Base-by-base conservation (phyloP, 1,139 yeast genomes). In the Magnusiomyces suaveolens region DNA sequence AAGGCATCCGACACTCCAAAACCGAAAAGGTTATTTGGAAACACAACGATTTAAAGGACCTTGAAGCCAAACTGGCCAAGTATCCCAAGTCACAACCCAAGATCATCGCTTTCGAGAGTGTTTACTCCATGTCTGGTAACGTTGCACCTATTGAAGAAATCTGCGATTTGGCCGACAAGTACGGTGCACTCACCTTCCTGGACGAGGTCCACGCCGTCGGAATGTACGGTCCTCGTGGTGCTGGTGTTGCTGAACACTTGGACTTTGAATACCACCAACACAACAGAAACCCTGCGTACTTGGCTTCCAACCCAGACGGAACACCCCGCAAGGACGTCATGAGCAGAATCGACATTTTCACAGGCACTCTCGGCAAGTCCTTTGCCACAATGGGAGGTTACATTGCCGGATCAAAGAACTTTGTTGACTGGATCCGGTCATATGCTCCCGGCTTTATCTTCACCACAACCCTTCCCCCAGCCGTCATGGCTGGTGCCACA, bases 171-270 rank as follows among this genome's bases (percentile, higher is more conserved):
- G 99, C 99, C 50, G 96, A 90, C 56, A 89, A 92, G 72, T 92
- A 94, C 69, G 97, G 97, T 59, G 97, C 97, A 47, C 73, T 92
- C 64, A 92, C 99, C 48, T 92, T 92, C 72, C 77, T 94, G 68
- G 99, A 92, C 70, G 99, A 92, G 72, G 99, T 92, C 50, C 99
- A 92, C 68, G 97, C 98, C 47, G 97, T 94, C 53, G 99, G 99
- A 55, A 81, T 92, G 85, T 92, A 92, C 69, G 98, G 98, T 66
- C 97, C 98, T 58, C 96, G 87, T 66, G 99, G 99, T 66, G 98
- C 96, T 46, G 99, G 99, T 74, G 97, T 92, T 55, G 97, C 97
- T 52, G 98, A 94, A 72, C 98, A 92, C 69, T 77, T 86, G 66
- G 87, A 92, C 71, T 90, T 88, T 65, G 87, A 87, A 50, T 82